These are phyloP conservation scores for Schizochytrium sp. DNA, from an alignment of 108 stramenopile species.

Conservation along the genomic window DNA sequence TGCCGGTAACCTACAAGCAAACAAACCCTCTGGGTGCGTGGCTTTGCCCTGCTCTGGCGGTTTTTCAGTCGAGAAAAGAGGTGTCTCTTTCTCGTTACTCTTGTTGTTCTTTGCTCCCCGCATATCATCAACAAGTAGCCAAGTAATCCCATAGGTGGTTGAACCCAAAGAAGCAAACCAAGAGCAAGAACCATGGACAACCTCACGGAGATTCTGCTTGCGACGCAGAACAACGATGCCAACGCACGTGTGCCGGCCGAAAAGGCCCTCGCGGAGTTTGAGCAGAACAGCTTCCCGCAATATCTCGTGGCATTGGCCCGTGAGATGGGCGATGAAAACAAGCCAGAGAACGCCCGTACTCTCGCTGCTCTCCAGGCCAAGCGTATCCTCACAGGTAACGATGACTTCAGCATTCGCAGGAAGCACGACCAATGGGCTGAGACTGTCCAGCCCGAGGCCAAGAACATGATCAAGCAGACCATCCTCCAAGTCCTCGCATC, in stretches of 20 bases:
- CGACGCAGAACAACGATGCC: slow-evolving; percentile 28
- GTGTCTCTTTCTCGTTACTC: too few species aligned
- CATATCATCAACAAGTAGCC: too few species aligned
- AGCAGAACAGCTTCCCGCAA: slow-evolving; percentile 6
- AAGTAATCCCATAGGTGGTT: too few species aligned
- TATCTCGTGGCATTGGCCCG: slow-evolving; percentile 17
- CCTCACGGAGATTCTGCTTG: slow-evolving; percentile 48
- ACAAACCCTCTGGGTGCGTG: too few species aligned
- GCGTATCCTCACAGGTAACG: slow-evolving; percentile 48
- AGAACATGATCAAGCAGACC: slow-evolving; percentile 49
- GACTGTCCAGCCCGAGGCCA: neutral
- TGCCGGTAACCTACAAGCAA: too few species aligned
- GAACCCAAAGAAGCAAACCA: too few species aligned
- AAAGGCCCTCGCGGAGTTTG: slow-evolving; percentile 33
- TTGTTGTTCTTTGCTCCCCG: too few species aligned
- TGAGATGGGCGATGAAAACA: slow-evolving; percentile 7
- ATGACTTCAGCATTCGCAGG: neutral
- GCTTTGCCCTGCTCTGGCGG: too few species aligned
- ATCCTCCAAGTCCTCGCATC: slow-evolving; percentile 9
- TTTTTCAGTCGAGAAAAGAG: too few species aligned
- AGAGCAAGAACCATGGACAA: neutral
- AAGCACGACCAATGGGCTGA: slow-evolving; percentile 22
- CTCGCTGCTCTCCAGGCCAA: slow-evolving; percentile 17
- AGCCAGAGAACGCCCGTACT: neutral
- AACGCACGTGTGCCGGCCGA: neutral